Base-by-base conservation (phyloP, 139 green algal genomes). In the Marvania coccoides region DNA sequence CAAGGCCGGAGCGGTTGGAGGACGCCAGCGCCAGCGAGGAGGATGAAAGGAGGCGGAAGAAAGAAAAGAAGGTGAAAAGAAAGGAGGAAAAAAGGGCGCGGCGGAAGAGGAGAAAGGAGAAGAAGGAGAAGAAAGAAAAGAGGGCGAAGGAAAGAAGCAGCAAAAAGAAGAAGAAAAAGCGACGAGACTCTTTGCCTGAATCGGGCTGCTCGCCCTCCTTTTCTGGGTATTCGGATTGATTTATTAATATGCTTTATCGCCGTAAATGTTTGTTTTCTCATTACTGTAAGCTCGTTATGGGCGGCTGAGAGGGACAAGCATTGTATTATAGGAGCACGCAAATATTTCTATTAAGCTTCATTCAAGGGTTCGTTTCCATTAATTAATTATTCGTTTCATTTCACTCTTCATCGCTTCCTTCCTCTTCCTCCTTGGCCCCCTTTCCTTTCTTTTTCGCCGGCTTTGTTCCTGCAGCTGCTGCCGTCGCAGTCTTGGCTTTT, bases 371-470 rank as follows among this genome's bases (percentile, higher is more conserved):
- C n/a, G n/a, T n/a, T n/a, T n/a, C n/a, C n/a, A n/a, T n/a, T n/a
- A n/a, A n/a, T n/a, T n/a, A n/a, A n/a, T n/a, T n/a, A n/a, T n/a
- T n/a, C n/a, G n/a, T n/a, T n/a, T n/a, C n/a, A n/a, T n/a, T n/a
- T n/a, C n/a, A n/a, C n/a, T n/a, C n/a, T n/a, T n/a, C n/a, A n/a
- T n/a, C n/a, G n/a, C n/a, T n/a, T n/a, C n/a, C 34, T 45, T 10
- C 19, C 34, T 34, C n/a, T n/a, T 37, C 28, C 38, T 47, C 39
- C 59, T 62, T 78, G 51, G 59, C 57, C 42, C 33, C 39, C 28
- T 65, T 65, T n/a, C n/a, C n/a, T n/a, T n/a, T n/a, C n/a, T n/a
- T n/a, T n/a, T n/a, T n/a, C n/a, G n/a, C n/a, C n/a, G n/a, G n/a
- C n/a, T n/a, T n/a, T n/a, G n/a, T n/a, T n/a, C n/a, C n/a, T n/a